Base-by-base conservation (phyloP, 306 rosid genomes). In the Pterocarpus santalinus region DNA sequence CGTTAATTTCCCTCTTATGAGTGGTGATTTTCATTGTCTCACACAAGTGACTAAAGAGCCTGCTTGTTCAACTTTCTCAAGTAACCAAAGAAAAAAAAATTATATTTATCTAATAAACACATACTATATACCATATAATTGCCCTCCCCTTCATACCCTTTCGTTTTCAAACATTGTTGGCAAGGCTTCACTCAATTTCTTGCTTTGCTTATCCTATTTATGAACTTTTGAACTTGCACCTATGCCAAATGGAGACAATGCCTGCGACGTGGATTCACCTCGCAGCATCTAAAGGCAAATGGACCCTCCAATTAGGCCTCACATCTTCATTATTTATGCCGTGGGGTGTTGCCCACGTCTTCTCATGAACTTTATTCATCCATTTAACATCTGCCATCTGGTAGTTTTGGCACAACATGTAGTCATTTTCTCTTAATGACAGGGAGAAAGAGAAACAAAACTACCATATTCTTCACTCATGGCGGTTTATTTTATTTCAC, bases 1-100 rank as follows among this genome's bases (percentile, higher is more conserved):
- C 9, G 17, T 5, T 47, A 47, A 39, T 56, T 52, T 62, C 34
- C 44, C 64, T 43, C 13, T 49, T 46, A 63, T 9, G 43, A 44
- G 73, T 61, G 75, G 63, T 68, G 5, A 51, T 51, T 61, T 51
- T 43, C 14, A 56, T 43, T 83, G 75, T 77, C 75, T 64, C 58
- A 63, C 35, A 77, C 33, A 71, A 7, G 79, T 64, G 41, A 58
- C 49, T 69, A 72, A 72, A 56, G 73, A 66, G 52, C 52, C 17
- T 62, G 58, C 79, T 80, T 84, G 79, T 80, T 53, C 79, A 75
- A 84, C 85, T 80, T 76, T 84, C 82, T 80, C 75, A 84, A 80
- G 85, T 70, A 69, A 75, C 9, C 17, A 80, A 61, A 60, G 35
- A 35, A 14, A 14, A 15, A 61, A 53, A 13, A 53, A 51, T 11